A percentile compares a stretch with the other conserved stretches of the same genome.
Conservation (phyloP, 805 yeast genomes). For the Kodamaea restingae region DNA sequence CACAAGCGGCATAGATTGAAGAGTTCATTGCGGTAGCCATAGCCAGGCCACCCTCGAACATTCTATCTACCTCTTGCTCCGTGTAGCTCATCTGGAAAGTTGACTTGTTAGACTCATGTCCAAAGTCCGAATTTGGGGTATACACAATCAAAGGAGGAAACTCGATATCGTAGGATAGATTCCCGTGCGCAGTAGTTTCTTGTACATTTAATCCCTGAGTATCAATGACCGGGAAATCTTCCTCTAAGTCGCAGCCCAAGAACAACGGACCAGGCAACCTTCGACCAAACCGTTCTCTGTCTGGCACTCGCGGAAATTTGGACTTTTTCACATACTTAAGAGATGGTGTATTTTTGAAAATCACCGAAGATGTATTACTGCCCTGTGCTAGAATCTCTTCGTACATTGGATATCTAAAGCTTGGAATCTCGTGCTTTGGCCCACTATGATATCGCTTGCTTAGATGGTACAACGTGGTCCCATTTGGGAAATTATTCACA, state of each 20-base stretch:
- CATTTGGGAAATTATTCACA: constrained; percentile 53
- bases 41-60: constrained; percentile 51
- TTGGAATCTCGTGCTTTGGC: no score
- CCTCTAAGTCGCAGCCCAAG: constrained; percentile 39
- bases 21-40: constrained; percentile 47
- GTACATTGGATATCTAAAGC: no score
- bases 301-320: constrained; percentile 37
- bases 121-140: constrained; percentile 41
- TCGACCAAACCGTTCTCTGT: constrained; percentile 19
- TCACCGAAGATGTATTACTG: no score
- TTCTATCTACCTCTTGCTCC: constrained; percentile 36
- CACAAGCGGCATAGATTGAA: constrained; percentile 40
- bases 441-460: constrained; percentile 27
- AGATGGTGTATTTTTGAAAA: constrained; percentile 9
- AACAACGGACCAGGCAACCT: constrained; percentile 30
- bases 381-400: no score
- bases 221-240: constrained; percentile 23
- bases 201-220: no score
- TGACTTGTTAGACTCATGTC: constrained; percentile 49
- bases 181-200: no score
- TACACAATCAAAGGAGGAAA: constrained; percentile 54
- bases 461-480: constrained; percentile 45
- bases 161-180: neutral
- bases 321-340: constrained; percentile 13
- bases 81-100: constrained; percentile 55